Conservation (phyloP, 192 early-diverging fungal species). For the Linnemannia exigua region DNA sequence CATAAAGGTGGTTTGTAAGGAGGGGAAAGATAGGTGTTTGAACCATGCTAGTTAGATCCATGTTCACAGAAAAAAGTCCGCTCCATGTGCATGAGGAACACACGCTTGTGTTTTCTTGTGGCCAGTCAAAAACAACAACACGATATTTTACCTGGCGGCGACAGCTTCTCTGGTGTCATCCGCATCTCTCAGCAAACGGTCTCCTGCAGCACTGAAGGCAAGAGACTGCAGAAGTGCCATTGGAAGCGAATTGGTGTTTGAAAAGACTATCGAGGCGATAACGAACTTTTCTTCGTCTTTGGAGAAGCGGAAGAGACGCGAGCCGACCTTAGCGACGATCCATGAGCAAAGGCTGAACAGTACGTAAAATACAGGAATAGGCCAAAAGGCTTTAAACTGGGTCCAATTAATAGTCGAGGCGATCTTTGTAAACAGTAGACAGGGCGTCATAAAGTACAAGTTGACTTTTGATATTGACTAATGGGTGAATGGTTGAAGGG, state of each 20-base stretch:
- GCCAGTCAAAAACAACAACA: background rate
- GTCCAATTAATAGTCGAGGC: constrained; percentile 74
- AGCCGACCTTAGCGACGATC: constrained; percentile 53
- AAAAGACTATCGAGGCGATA: constrained; percentile 74
- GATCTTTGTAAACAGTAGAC: constrained; percentile 82
- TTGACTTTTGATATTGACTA: constrained; percentile 72
- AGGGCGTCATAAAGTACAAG: constrained; percentile 81
- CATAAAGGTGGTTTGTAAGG: background rate
- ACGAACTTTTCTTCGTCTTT: constrained; percentile 72
- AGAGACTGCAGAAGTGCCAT: constrained; percentile 77
- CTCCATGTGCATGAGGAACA: background rate
- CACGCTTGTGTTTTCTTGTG: background rate
- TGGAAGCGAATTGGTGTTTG: constrained; percentile 82
- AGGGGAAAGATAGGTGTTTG: background rate
- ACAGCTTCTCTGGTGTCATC: constrained; percentile 61
- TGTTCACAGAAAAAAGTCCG: background rate
- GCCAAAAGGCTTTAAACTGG: constrained; percentile 78
- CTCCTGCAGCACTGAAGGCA: constrained; percentile 64
- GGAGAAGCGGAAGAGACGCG: constrained; percentile 59
- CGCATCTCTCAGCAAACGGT: constrained; percentile 56
- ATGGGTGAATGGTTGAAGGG: background rate
- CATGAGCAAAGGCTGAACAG: constrained; percentile 57
- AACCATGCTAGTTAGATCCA: background rate
- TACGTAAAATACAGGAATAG: constrained; percentile 71
- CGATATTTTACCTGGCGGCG: constrained; percentile 61